Conservation (phyloP, 805 yeast genomes). For the Blastobotrys chiropterorum region DNA sequence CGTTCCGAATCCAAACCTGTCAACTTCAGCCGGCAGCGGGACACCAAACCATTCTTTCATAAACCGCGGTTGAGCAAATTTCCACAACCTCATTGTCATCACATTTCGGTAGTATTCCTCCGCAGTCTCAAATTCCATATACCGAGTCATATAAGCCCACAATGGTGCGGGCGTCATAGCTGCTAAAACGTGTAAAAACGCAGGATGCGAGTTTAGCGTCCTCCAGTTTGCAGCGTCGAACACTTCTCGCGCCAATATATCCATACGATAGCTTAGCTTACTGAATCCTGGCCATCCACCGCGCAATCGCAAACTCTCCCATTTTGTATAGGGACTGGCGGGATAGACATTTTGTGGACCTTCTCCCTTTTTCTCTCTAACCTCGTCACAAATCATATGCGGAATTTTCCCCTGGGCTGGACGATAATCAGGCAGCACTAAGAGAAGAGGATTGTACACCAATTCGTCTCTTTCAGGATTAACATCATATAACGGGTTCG, state of each 20-base stretch:
- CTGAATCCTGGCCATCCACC: neutral
- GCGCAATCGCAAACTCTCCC: neutral
- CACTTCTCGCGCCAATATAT: neutral
- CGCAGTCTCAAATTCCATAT: neutral
- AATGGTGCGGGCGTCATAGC: neutral
- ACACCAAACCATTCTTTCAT: neutral
- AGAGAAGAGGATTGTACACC: neutral
- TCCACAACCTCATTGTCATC: neutral
- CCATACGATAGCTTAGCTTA: neutral
- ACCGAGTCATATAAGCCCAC: neutral
- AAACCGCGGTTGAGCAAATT: conserved; percentile 1
- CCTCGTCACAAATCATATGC: neutral
- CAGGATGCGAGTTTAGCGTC: neutral
- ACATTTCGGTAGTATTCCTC: neutral
- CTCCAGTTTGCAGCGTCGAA: neutral
- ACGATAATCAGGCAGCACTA: neutral
- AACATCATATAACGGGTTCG: neutral
- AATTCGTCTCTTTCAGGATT: neutral
- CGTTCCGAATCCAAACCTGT: neutral
- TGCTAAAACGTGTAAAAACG: neutral
- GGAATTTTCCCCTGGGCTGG: neutral
- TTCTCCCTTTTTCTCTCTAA: neutral
- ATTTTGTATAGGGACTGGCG: neutral
- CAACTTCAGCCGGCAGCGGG: neutral
- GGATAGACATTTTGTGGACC: neutral